phyloP scores from a whole-genome alignment of 768 basidiomycete species.

The Pleurotus ostreatus region DNA sequence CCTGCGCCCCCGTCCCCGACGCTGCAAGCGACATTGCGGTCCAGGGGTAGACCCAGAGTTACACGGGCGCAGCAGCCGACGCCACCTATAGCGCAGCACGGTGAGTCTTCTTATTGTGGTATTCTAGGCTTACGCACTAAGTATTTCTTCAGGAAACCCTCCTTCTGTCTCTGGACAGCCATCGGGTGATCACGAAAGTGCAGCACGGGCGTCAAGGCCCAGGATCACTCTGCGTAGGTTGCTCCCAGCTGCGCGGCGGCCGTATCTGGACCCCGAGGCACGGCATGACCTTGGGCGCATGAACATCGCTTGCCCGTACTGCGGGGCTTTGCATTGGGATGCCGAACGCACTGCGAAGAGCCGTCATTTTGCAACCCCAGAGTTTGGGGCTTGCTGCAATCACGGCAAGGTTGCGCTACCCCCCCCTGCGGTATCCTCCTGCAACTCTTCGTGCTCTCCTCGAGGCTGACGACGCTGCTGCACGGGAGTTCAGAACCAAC shows the following conservation, averaged over 20 bases:
- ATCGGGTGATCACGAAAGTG: not conserved
- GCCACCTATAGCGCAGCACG: too few species aligned
- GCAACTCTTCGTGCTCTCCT: slow-evolving; percentile 7
- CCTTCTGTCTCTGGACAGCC: too few species aligned
- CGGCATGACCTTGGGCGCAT: slow-evolving; percentile 16
- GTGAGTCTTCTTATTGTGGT: too few species aligned
- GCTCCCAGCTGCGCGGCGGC: slow-evolving; percentile 5
- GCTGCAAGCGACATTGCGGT: too few species aligned
- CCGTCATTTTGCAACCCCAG: not conserved
- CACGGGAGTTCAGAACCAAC: slow-evolving; percentile 23
- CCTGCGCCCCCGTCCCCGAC: too few species aligned
- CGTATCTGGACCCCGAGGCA: slow-evolving; percentile 11
- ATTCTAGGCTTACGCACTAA: too few species aligned
- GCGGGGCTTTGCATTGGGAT: slow-evolving; percentile 16
- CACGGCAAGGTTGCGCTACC: slow-evolving; percentile 20
- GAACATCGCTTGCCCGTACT: slow-evolving; percentile 12
- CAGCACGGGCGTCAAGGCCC: not conserved
- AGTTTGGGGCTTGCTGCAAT: slow-evolving; percentile 27
- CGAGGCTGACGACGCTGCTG: slow-evolving; percentile 4
- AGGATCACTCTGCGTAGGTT: not conserved
- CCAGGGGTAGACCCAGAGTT: too few species aligned
- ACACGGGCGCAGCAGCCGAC: too few species aligned
- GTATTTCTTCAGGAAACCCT: too few species aligned
- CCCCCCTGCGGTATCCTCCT: slow-evolving; percentile 10
- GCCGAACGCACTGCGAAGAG: slow-evolving; percentile 9